A percentile compares a stretch with the other conserved stretches of the same genome.
These are phyloP conservation scores for Mycosphaerella sp. DNA, from an alignment of 2,329 filamentous ascomycete species.

Conservation along the genomic window DNA sequence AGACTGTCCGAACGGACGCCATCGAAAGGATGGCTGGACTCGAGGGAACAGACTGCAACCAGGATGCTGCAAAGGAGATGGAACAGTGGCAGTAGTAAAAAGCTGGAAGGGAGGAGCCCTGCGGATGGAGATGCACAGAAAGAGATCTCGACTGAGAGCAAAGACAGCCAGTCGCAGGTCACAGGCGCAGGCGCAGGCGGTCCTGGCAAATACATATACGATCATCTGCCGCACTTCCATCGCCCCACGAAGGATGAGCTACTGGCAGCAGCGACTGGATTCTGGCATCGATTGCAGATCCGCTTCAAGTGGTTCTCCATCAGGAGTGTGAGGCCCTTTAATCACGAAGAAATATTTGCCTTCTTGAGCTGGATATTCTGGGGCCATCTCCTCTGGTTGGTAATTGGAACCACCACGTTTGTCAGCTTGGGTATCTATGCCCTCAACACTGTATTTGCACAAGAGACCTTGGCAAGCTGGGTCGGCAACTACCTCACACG, in stretches of 20 bases:
- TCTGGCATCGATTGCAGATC: conserved; percentile 82
- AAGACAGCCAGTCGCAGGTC: conserved; percentile 15
- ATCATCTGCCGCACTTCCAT: conserved; percentile 62
- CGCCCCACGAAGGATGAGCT: conserved; percentile 90
- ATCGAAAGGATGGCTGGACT: conserved; percentile 11
- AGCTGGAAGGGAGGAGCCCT: conserved; percentile 5
- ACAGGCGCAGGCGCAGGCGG: conserved; percentile 11
- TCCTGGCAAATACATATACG: conserved; percentile 41
- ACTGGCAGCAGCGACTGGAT: conserved; percentile 81
- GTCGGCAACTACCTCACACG: conserved; percentile 92
- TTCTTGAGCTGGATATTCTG: conserved; percentile 93
- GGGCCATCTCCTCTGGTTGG: conserved; percentile 88
- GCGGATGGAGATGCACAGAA: conserved; percentile 23
- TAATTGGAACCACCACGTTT: conserved; percentile 96
- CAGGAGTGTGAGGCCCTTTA: conserved; percentile 86
- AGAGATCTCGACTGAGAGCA: conserved; percentile 11
- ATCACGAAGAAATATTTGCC: conserved; percentile 90
- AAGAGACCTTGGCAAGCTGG: conserved; percentile 91
- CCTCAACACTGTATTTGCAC: conserved; percentile 93
- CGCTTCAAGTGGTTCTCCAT: conserved; percentile 99
- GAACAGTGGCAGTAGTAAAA: conserved; percentile 17
- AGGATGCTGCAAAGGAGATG: conserved; percentile 18
- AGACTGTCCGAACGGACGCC: conserved; percentile 4
- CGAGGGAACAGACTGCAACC: conserved; percentile 3
- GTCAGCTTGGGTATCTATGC: conserved; percentile 84